phyloP scores from a whole-genome alignment of 1,284 basidiomycete species.

The Volvariella surrecta region DNA sequence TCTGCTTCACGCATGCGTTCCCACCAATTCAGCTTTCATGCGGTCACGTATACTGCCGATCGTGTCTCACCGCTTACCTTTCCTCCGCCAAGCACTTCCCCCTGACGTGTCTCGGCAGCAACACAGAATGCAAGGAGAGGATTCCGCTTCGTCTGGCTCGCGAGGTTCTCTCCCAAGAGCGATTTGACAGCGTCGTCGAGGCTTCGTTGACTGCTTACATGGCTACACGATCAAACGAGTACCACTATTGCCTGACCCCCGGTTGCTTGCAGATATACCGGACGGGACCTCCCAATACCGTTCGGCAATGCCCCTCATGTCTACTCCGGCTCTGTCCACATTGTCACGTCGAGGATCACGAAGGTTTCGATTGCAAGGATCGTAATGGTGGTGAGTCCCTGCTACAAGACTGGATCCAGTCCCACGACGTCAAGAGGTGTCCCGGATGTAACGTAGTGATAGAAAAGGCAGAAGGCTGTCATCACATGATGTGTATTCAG shows the following conservation, averaged over 20 bases:
- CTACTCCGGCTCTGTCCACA: conserved; percentile 56
- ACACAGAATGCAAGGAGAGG: conserved; percentile 40
- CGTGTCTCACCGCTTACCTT: conserved; percentile 51
- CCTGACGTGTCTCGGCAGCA: conserved; percentile 53
- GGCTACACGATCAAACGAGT: conserved; percentile 46
- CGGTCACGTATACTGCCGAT: conserved; percentile 56
- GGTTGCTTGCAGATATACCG: conserved; percentile 69
- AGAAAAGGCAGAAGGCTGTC: conserved; percentile 64
- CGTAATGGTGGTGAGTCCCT: conserved; percentile 41
- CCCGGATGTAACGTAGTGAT: conserved; percentile 60
- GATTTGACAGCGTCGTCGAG: conserved; percentile 45
- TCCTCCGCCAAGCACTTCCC: conserved; percentile 55
- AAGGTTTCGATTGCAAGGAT: conserved; percentile 52
- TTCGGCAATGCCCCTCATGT: conserved; percentile 65
- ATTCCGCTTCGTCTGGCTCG: conserved; percentile 45
- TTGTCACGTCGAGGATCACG: conserved; percentile 61
- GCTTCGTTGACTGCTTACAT: conserved; percentile 52
- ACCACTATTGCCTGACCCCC: conserved; percentile 65
- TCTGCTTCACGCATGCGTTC: conserved; percentile 48
- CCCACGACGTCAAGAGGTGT: conserved; percentile 59
- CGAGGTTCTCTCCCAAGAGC: conserved; percentile 34
- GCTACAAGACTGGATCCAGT: conserved; percentile 50
- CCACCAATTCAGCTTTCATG: conserved; percentile 46
- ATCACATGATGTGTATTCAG: conserved; percentile 64
- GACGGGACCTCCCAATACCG: conserved; percentile 31